Base-by-base conservation (phyloP, 108 stramenopile genomes). In the Bacterosira constricta region DNA sequence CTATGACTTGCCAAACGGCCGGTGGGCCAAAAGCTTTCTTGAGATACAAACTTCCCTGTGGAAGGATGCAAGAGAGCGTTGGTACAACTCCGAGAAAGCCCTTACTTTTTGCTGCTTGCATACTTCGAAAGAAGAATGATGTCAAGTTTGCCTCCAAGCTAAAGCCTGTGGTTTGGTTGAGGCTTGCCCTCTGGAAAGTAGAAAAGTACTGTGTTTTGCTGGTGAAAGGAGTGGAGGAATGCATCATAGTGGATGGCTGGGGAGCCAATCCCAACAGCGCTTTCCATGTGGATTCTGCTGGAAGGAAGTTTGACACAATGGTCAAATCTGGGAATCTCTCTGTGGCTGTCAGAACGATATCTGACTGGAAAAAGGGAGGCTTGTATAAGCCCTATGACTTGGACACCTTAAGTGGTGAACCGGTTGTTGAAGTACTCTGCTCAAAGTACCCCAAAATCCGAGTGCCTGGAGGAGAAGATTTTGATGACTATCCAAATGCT, bases 311-410 rank as follows among this genome's bases (percentile, higher is more conserved):
- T 67, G 62, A 74, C 41, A 23, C 64, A 12, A 39, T 25, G 42
- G 67, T 81, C 18, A 63, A 66, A 46, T 32, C 31, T 6, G 80
- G 80, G 6, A 51, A 63, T 4, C 20, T 81, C 12, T 51, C 69
- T 7, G 36, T 27, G 2, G 80, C 80, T 2, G 61, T 81, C 23
- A 31, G 61, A 34, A 39, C 26, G 25, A 6, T 75, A n/a, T 70
- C 73, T 29, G 21, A 52, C 13, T n/a, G 66, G 17, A 57, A 55
- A 18, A 23, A 26, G 6, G 66, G 66, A 12, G 62, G 70, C 12
- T 39, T 71, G 12, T 54, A 52, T 30, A 17, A 23, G 42, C 77
- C 77, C 1, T 44, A 56, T 23, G 69, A 78, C 30, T 17, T 46
- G 3, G 42, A 49, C 70, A 30, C 64, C 32, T 71, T 71, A 39